Conservation (phyloP, 2,329 filamentous ascomycete genomes). For the Piedraia hortae region DNA sequence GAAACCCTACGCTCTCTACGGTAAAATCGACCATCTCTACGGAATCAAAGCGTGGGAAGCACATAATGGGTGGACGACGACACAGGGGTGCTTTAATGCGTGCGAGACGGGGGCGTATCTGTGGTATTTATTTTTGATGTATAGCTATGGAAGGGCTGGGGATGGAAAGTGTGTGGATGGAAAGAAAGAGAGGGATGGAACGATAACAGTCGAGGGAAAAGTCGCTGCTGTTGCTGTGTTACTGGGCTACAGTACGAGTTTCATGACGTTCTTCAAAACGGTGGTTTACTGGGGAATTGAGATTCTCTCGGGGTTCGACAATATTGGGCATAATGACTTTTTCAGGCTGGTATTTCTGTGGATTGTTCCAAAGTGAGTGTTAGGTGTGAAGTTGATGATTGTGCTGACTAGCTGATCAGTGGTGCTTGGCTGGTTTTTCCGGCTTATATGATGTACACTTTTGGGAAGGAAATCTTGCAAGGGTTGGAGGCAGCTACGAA, state of each 20-base stretch:
- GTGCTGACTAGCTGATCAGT: constrained; percentile 13
- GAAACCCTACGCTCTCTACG: constrained; percentile 57
- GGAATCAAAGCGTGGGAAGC: constrained; percentile 43
- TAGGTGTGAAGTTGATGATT: background rate
- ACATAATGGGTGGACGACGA: constrained; percentile 46
- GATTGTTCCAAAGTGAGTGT: constrained; percentile 36
- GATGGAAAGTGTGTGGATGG: too few relatives aligned
- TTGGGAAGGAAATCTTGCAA: constrained; percentile 32
- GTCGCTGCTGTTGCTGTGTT: constrained; percentile 28
- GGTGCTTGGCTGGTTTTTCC: constrained; percentile 38
- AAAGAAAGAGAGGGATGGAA: constrained; percentile 12
- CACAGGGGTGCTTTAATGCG: constrained; percentile 42
- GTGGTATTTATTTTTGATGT: constrained; percentile 30
- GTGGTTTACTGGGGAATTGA: constrained; percentile 27
- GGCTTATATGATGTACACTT: constrained; percentile 31
- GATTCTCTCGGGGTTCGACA: constrained; percentile 21
- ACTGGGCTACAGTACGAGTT: constrained; percentile 28
- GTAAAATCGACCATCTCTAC: constrained; percentile 53
- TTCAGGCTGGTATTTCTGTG: constrained; percentile 28
- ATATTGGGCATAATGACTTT: constrained; percentile 33
- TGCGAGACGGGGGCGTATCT: constrained; percentile 39
- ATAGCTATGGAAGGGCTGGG: constrained; percentile 13
- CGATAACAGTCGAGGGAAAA: constrained; percentile 24
- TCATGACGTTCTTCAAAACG: constrained; percentile 42
- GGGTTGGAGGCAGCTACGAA: too few relatives aligned